Evolutionary conservation across 371 early-diverging fungal species (phyloP), one percentile per base, ranked within the genome.

Genomic region (Actinomortierella ambigua): DNA sequence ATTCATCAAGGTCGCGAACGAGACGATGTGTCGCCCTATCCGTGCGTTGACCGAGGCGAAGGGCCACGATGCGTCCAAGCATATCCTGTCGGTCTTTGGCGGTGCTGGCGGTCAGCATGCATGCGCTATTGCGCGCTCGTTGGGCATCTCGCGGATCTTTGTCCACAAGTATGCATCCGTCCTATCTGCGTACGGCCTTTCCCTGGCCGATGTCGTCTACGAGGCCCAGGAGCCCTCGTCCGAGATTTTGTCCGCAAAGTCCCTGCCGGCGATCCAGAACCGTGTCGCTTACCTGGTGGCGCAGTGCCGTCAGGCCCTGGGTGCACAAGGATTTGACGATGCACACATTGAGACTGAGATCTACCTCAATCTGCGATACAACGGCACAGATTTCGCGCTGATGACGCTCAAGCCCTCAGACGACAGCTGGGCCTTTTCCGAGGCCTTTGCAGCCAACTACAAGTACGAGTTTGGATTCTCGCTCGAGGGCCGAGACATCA

Each of bases 61-160:
- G 70, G 98, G 98, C 2, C 90, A 93, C 61, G 93, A 95, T 56
- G 87, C 96, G 0, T 81, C 88, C 15, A 83, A 90, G 50, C 97
- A 97, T 68, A 85, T 87, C 20, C 73, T 98, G 28, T 92, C 96
- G 1, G 94, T 93, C 24, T 98, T 98, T 87, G 98, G 98, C 41
- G 98, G 98, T 20, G 98, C 98, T 43, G 95, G 98, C 47, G 93
- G 92, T 17, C 94, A 94, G 58, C 93, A 92, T 66, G 98, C 97
- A 0, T 96, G 96, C 64, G 94, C 94, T 1, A 94, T 98, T 52
- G 98, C 98, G 13, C 83, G 87, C 20, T 87, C 89, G 4, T 69
- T 98, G 22, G 96, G 96, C 2, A 97, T 98, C 57, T 68, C 78
- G 26, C 82, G 82, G 50, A 93, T 90, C 44, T 88, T 90, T 27